phyloP scores from a whole-genome alignment of 495 filamentous ascomycete genomes.

The Ascobolus immersus region DNA sequence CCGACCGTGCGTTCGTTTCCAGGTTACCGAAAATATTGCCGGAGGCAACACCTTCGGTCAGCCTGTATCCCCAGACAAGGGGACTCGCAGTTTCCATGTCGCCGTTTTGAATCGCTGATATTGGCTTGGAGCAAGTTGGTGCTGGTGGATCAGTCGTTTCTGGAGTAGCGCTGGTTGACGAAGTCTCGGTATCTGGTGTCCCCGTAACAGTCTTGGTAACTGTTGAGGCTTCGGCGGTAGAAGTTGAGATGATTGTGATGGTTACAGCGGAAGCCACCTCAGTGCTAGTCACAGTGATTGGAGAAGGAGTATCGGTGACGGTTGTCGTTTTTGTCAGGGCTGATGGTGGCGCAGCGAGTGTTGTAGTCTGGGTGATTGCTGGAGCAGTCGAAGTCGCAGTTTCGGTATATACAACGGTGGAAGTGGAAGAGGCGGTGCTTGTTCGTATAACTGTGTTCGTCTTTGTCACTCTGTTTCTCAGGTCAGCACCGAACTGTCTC shows the following conservation, averaged over 20 bases:
- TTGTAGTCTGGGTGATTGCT: too few species aligned
- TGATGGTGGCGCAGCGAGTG: not conserved
- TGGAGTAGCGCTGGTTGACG: constrained; percentile 9
- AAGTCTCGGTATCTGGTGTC: constrained; percentile 9
- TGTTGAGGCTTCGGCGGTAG: constrained; percentile 8
- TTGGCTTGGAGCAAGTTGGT: not conserved
- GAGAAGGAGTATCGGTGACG: not conserved
- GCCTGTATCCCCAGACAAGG: too few species aligned
- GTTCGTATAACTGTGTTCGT: constrained; percentile 3
- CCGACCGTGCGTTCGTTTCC: too few species aligned
- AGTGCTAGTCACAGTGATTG: not conserved
- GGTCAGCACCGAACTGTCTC: too few species aligned
- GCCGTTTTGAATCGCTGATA: too few species aligned
- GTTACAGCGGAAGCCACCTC: not conserved
- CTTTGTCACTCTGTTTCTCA: constrained; percentile 1
- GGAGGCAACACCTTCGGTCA: too few species aligned
- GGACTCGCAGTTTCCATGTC: too few species aligned
- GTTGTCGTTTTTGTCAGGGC: not conserved
- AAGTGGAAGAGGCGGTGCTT: constrained; percentile 4
- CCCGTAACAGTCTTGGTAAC: constrained; percentile 9
- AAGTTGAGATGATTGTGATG: not conserved
- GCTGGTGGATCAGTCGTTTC: constrained; percentile 4
- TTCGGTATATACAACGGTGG: not conserved
- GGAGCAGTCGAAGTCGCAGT: too few species aligned
- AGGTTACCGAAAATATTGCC: not conserved